These are phyloP conservation scores for Zymoseptoria crescenta DNA, from an alignment of 2,329 filamentous ascomycete genomes.

Conservation along the genomic window DNA sequence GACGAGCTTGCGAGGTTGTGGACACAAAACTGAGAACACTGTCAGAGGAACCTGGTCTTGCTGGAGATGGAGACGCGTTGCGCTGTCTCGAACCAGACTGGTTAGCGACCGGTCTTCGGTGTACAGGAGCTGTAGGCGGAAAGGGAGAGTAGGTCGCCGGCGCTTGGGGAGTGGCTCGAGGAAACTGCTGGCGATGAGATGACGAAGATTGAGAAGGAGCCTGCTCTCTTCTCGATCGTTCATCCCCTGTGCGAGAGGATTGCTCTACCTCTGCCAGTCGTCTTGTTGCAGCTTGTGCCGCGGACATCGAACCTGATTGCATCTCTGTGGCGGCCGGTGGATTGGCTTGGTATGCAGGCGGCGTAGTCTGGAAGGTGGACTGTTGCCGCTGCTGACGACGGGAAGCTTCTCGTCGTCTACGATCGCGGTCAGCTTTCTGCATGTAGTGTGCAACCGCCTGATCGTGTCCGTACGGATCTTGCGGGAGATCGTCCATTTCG, in stretches of 20 bases:
- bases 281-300: background rate
- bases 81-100: background rate
- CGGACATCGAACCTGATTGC: background rate
- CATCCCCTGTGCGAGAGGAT: background rate
- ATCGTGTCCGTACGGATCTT: background rate
- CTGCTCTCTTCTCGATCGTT: background rate
- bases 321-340: background rate
- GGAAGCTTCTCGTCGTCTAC: constrained; percentile 2
- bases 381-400: background rate
- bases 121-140: background rate
- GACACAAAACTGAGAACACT: constrained; percentile 1
- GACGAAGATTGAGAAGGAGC: background rate
- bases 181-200: background rate
- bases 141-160: background rate
- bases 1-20: background rate
- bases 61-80: background rate
- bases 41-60: constrained; percentile 1
- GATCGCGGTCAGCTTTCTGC: constrained; percentile 1
- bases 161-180: background rate
- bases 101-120: background rate
- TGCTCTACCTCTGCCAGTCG: background rate
- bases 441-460: background rate
- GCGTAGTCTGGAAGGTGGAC: background rate
- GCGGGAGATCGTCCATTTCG: background rate
- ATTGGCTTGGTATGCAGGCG: background rate